Base-by-base conservation (phyloP, 805 yeast genomes). In the Cyberlindnera maritima region DNA sequence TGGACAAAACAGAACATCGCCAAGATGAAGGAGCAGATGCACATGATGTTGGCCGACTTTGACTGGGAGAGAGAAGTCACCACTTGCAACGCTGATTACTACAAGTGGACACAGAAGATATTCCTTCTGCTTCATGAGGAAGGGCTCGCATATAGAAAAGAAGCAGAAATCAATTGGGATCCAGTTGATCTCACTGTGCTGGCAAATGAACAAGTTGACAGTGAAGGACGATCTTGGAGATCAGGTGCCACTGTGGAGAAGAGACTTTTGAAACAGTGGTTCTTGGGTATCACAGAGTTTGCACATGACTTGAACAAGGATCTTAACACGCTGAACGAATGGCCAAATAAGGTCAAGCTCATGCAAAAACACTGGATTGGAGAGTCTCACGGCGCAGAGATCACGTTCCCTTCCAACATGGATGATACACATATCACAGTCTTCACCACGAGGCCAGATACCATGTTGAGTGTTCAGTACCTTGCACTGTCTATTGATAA, bases 291-390 rank as follows among this genome's bases (percentile, higher is more conserved):
- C 47, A 90, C 99, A 1, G 74, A 83, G 49, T 90, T 79, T 66
- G 96, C 96, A 1, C 68, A 75, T 2, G 82, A 73, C 3, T 70
- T 94, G 45, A 76, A 79, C 47, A 63, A 70, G 11, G 98, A 94
- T 64, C 65, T 94, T 48, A 70, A 72, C 0, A 44, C 64, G 2
- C 74, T 94, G 39, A 66, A 74, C 2, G 69, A 81, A 6, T 94
- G 99, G 99, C 99, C 99, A 0, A 74, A 76, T 3, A 84, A 86
- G 57, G 98, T 94, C 15, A 87, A 83, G 61, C 69, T 81, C 5
- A 91, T 92, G 98, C 99, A 94, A 66, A 76, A 68, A 44, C 81
- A 94, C 65, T 94, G 99, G 99, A 89, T 94, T 44, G 98, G 97
- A 1, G 80, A 81, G 57, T 87, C 96, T 3, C 68, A 73, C 19